Conservation (phyloP, 106 monocot species). For the Ottelia alismoides region DNA sequence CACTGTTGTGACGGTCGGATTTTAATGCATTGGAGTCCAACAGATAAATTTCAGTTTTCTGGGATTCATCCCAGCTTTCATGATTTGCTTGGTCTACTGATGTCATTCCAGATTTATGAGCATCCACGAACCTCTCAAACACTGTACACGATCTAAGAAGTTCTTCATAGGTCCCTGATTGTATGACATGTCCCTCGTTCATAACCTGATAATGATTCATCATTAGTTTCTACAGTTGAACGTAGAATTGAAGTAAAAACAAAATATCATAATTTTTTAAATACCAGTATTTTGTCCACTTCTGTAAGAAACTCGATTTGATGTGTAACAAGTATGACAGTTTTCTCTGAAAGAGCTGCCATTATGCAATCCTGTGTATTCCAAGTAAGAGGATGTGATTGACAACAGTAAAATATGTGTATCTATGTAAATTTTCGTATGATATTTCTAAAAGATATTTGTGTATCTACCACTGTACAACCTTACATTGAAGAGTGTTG, state of each 20-base stretch:
- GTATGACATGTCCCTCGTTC: slow-evolving; percentile 49
- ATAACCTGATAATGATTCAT: slow-evolving; percentile 44
- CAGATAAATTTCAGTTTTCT: too few relatives aligned
- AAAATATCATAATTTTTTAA: too few relatives aligned
- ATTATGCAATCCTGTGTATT: slow-evolving; percentile 53
- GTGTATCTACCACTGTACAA: too few relatives aligned
- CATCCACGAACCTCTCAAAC: slow-evolving; percentile 71
- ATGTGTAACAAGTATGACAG: slow-evolving; percentile 82
- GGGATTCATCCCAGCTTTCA: too few relatives aligned
- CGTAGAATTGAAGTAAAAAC: too few relatives aligned
- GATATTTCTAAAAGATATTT: too few relatives aligned
- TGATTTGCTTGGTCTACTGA: slow-evolving; percentile 22
- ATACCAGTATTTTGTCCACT: slow-evolving; percentile 71
- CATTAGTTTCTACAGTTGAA: too few relatives aligned
- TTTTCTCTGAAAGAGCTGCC: slow-evolving; percentile 55
- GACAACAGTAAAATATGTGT: too few relatives aligned
- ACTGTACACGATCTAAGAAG: slow-evolving; percentile 51
- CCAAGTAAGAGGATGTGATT: too few relatives aligned
- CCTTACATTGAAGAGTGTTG: slow-evolving; percentile 71
- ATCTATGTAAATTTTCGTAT: too few relatives aligned
- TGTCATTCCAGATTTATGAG: slow-evolving; percentile 61
- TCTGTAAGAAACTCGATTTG: slow-evolving; percentile 78
- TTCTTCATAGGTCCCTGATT: slow-evolving; percentile 54
- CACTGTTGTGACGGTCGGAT: slow-evolving; percentile 35
- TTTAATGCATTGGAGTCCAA: too few relatives aligned